Percentiles rank a stretch among this genome's conserved stretches.
Evolutionary conservation across 306 rosid species (phyloP).

Genomic region (Rubus parviflorus): DNA sequence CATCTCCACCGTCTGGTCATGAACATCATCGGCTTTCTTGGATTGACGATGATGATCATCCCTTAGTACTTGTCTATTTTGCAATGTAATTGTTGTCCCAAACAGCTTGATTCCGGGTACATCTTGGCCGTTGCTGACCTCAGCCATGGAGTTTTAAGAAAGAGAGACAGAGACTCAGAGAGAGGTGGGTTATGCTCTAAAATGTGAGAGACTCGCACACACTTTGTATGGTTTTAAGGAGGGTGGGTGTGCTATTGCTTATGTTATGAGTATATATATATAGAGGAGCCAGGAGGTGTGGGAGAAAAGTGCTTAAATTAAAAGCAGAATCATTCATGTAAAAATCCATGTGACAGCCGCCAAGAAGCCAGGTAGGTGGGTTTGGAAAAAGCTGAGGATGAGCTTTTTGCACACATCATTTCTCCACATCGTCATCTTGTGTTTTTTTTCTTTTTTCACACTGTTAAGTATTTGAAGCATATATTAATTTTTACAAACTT

Average conservation of each 20-base stretch:
- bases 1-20: conserved; percentile 40
- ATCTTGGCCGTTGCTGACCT: conserved; percentile 37
- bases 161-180: conserved; percentile 5
- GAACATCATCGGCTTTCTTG: conserved; percentile 23
- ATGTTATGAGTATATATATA: neutral
- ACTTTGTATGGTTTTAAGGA: neutral
- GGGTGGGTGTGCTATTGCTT: neutral
- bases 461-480: neutral
- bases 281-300: neutral
- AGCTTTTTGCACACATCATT: conserved; percentile 66
- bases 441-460: neutral
- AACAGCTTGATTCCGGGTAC: conserved; percentile 78
- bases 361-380: conserved; percentile 32
- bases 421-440: conserved; percentile 47
- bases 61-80: conserved; percentile 26
- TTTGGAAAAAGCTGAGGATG: conserved; percentile 40
- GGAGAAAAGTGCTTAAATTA: conserved; percentile 32
- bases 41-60: conserved; percentile 28
- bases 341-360: conserved; percentile 36
- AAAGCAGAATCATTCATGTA: conserved; percentile 1
- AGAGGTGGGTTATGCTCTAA: neutral
- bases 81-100: conserved; percentile 61
- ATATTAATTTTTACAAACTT: neutral
- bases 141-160: conserved; percentile 39
- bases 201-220: neutral